These are phyloP conservation scores for Nakazawaea laoshanensis DNA, from an alignment of 805 yeast species.

Conservation along the genomic window DNA sequence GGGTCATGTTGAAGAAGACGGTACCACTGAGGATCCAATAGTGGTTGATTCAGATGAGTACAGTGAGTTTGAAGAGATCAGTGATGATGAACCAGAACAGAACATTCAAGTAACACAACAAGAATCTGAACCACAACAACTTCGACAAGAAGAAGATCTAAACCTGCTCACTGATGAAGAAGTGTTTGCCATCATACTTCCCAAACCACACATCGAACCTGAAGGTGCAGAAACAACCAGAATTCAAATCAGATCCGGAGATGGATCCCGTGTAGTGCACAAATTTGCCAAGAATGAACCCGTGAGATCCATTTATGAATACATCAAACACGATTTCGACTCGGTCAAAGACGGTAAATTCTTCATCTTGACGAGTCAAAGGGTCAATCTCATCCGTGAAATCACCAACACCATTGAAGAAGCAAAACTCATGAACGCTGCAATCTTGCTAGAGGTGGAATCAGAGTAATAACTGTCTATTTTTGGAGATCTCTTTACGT, in stretches of 20 bases:
- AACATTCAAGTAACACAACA: constrained; percentile 12
- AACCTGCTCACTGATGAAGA: constrained; percentile 28
- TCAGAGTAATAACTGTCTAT: constrained; percentile 6
- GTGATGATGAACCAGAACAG: constrained; percentile 16
- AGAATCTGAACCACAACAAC: constrained; percentile 1
- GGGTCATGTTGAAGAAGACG: constrained; percentile 24
- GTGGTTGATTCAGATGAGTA: constrained; percentile 15
- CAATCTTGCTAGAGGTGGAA: constrained; percentile 56
- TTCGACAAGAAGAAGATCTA: constrained; percentile 6
- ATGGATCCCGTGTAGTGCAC: constrained; percentile 75
- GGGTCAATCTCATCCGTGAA: constrained; percentile 46
- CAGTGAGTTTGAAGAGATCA: constrained; percentile 12
- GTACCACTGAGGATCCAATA: constrained; percentile 17
- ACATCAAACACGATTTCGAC: constrained; percentile 52
- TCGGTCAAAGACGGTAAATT: constrained; percentile 30
- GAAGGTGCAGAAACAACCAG: constrained; percentile 53
- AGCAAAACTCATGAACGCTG: constrained; percentile 78
- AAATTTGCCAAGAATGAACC: constrained; percentile 53
- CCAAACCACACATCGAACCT: constrained; percentile 59
- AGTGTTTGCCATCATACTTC: constrained; percentile 37
- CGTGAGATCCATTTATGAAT: constrained; percentile 53
- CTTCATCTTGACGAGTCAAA: constrained; percentile 51
- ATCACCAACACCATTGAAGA: constrained; percentile 55
- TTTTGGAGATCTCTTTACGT: constrained; percentile 11
- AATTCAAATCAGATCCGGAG: constrained; percentile 81